phyloP scores from a whole-genome alignment of 2,329 filamentous ascomycete genomes.

The Hirsutella thompsonii region DNA sequence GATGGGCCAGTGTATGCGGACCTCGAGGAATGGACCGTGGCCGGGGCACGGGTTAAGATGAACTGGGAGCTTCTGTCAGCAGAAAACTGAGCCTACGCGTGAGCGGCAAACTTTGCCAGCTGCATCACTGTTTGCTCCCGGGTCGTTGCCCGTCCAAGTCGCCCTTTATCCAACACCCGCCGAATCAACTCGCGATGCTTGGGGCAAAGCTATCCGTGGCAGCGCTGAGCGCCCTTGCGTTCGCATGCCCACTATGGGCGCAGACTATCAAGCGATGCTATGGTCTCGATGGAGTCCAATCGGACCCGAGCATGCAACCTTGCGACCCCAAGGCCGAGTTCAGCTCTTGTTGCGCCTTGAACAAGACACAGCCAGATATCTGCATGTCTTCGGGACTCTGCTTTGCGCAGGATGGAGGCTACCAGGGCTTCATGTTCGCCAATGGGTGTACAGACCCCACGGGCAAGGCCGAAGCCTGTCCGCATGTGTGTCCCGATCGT shows the following conservation, averaged over 20 bases:
- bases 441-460: slow-evolving; percentile 11
- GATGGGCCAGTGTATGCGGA: background rate
- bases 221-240: background rate
- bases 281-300: slow-evolving; percentile 3
- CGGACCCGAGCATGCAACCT: slow-evolving; percentile 1
- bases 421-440: slow-evolving; percentile 8
- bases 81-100: background rate
- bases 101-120: background rate
- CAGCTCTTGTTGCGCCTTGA: slow-evolving; percentile 9
- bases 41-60: background rate
- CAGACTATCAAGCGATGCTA: slow-evolving; percentile 21
- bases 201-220: background rate
- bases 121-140: background rate
- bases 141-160: background rate
- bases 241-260: background rate
- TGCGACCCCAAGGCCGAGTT: slow-evolving; percentile 8
- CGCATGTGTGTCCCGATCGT: slow-evolving; percentile 7
- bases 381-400: slow-evolving; percentile 11
- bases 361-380: slow-evolving; percentile 8
- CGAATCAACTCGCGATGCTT: background rate
- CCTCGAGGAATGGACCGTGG: background rate
- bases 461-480: slow-evolving; percentile 5
- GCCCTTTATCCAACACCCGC: background rate
- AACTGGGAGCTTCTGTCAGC: background rate
- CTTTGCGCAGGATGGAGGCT: slow-evolving; percentile 6